Conservation (phyloP, 139 green algal species). For the Nannochloris sp. region DNA sequence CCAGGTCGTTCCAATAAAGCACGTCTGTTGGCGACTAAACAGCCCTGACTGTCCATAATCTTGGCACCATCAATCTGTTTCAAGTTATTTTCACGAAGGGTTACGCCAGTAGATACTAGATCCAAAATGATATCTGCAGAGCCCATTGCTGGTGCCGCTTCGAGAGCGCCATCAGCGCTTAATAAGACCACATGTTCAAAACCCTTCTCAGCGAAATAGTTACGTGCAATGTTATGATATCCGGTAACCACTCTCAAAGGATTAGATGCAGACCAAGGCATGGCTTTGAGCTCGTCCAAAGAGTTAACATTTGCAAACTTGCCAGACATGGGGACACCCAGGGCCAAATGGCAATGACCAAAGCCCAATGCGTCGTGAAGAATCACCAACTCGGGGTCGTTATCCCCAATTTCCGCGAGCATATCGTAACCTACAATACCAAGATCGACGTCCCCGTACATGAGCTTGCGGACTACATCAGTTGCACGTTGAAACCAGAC, state of each 20-base stretch:
- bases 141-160: constrained; percentile 95
- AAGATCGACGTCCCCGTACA: constrained; percentile 91
- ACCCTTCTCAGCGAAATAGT: constrained; percentile 78
- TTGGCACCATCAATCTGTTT: constrained; percentile 66
- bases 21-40: constrained; percentile 74
- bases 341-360: constrained; percentile 88
- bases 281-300: constrained; percentile 66
- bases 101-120: constrained; percentile 87
- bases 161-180: constrained; percentile 84
- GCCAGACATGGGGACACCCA: constrained; percentile 80
- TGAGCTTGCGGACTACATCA: constrained; percentile 93
- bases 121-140: constrained; percentile 97
- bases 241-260: constrained; percentile 72
- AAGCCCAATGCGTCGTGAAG: constrained; percentile 91
- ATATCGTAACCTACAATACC: constrained; percentile 98
- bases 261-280: constrained; percentile 72
- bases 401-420: constrained; percentile 75
- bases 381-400: constrained; percentile 69
- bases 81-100: constrained; percentile 97
- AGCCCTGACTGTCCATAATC: constrained; percentile 77
- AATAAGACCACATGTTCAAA: constrained; percentile 86
- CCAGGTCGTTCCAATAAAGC: constrained; percentile 57
- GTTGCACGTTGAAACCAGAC: constrained; percentile 97
- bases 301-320: constrained; percentile 55
- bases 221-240: constrained; percentile 59